Conservation (phyloP, 306 rosid species). For the Glycine tomentella region DNA sequence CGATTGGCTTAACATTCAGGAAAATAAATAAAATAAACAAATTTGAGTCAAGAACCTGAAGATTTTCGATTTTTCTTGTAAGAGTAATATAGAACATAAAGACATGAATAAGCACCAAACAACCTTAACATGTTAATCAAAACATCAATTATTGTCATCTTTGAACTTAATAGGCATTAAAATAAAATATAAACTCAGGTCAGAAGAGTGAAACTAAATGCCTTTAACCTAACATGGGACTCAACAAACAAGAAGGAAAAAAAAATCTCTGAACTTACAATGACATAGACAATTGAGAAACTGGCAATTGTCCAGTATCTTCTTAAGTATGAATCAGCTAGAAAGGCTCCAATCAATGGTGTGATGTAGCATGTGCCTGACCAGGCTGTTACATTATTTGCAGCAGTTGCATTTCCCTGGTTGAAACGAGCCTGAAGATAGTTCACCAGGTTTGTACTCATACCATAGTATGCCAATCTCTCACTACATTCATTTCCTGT, state of each 20-base stretch:
- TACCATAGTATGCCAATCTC: slow-evolving; percentile 93
- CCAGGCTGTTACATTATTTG: slow-evolving; percentile 79
- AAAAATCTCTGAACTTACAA: slow-evolving; percentile 59
- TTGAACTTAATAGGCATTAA: background rate
- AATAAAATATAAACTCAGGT: background rate
- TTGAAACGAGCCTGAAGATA: slow-evolving; percentile 68
- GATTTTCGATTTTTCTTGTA: background rate
- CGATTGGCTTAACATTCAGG: background rate
- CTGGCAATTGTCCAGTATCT: slow-evolving; percentile 94
- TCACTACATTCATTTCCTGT: slow-evolving; percentile 86
- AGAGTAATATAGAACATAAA: background rate
- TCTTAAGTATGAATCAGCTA: slow-evolving; percentile 92
- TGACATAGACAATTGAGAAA: slow-evolving; percentile 68
- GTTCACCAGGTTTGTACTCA: slow-evolving; percentile 90
- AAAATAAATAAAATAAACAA: background rate
- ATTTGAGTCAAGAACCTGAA: background rate
- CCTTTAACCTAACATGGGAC: background rate
- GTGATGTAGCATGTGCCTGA: slow-evolving; percentile 87
- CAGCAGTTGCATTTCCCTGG: slow-evolving; percentile 69
- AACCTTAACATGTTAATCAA: background rate
- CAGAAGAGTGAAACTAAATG: slow-evolving; percentile 20
- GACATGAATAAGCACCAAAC: background rate
- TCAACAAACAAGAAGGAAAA: slow-evolving; percentile 1
- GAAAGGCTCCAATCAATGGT: slow-evolving; percentile 88
- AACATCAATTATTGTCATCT: background rate